These are phyloP conservation scores for Trichoderma brevicompactum DNA, from an alignment of 2,329 filamentous ascomycete genomes.

Conservation along the genomic window DNA sequence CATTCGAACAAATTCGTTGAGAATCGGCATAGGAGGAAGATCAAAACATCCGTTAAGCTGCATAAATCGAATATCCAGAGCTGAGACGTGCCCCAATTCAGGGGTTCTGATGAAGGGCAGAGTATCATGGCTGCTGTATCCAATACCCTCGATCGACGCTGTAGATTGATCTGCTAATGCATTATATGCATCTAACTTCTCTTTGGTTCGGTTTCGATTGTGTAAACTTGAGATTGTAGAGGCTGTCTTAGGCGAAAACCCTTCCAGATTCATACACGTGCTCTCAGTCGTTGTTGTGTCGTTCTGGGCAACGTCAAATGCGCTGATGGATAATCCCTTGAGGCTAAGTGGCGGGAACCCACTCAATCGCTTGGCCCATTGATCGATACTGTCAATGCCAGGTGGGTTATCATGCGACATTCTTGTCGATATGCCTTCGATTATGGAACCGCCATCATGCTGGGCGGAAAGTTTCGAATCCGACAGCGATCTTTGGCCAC, in stretches of 20 bases:
- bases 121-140: conserved; percentile 13
- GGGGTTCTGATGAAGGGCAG: conserved; percentile 17
- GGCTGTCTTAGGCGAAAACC: conserved; percentile 8
- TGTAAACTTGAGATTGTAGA: conserved; percentile 11
- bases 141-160: not conserved
- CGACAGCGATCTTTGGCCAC: not conserved
- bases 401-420: conserved; percentile 1
- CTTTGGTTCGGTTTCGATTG: not conserved
- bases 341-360: not conserved
- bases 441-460: not conserved
- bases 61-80: conserved; percentile 29
- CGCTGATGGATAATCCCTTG: not conserved
- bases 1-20: conserved; percentile 33
- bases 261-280: conserved; percentile 3
- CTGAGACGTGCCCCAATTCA: conserved; percentile 15
- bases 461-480: not conserved
- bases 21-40: conserved; percentile 28
- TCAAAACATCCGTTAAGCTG: conserved; percentile 32
- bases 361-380: conserved; percentile 12
- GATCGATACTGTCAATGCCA: conserved; percentile 24
- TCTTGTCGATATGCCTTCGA: not conserved
- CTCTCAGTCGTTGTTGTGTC: not conserved
- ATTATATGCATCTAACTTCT: not conserved
- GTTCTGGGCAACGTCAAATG: not conserved
- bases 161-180: not conserved